Percentiles rank a stretch among this genome's conserved stretches.
These are phyloP conservation scores for Cicer judaicum DNA, from an alignment of 306 rosid species.

Conservation along the genomic window DNA sequence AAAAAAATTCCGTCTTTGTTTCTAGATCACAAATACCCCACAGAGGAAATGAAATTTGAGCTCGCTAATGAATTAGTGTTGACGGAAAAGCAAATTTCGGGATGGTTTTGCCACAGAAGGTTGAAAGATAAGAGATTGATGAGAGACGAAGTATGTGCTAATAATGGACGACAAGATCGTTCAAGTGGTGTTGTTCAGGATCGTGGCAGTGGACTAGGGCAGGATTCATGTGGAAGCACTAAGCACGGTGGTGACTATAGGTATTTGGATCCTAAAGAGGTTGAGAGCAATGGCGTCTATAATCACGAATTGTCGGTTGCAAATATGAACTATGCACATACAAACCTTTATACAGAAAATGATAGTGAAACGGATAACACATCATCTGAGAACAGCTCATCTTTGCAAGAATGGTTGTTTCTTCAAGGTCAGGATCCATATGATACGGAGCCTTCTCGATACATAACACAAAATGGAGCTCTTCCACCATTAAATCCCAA, in stretches of 20 bases:
- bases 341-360: conserved; percentile 56
- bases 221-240: conserved; percentile 96
- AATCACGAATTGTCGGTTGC: conserved; percentile 60
- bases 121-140: conserved; percentile 77
- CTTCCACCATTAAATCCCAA: conserved; percentile 64
- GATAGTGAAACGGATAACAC: conserved; percentile 65
- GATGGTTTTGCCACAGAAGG: conserved; percentile 99
- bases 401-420: conserved; percentile 63
- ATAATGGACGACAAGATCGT: conserved; percentile 86
- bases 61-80: conserved; percentile 70
- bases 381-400: conserved; percentile 87
- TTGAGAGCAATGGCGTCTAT: conserved; percentile 73
- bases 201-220: conserved; percentile 86
- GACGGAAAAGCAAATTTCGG: conserved; percentile 93
- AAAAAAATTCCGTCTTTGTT: conserved; percentile 11
- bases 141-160: conserved; percentile 61
- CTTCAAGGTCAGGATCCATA: conserved; percentile 70
- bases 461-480: conserved; percentile 53
- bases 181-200: conserved; percentile 83
- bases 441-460: conserved; percentile 65
- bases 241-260: conserved; percentile 79
- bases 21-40: conserved; percentile 86
- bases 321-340: conserved; percentile 53
- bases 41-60: conserved; percentile 80
- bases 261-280: conserved; percentile 84